phyloP scores from a whole-genome alignment of 257 asterid species.

The Paulownia fortunei region DNA sequence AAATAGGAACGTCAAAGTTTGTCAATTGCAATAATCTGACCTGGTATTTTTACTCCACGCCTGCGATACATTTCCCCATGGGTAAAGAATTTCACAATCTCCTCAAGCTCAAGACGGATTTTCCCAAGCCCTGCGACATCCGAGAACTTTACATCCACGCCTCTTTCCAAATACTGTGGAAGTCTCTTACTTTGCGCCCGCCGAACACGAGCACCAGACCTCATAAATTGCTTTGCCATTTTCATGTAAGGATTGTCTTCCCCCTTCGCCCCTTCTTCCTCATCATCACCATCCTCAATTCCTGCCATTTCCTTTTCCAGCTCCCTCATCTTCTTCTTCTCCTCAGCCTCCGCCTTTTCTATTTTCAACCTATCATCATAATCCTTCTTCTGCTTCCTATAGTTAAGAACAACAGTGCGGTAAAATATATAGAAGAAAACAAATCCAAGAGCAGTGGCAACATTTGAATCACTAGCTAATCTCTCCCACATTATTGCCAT shows the following conservation, averaged over 20 bases:
- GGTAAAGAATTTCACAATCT: slow-evolving; percentile 96
- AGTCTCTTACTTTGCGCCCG: slow-evolving; percentile 66
- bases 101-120: slow-evolving; percentile 96
- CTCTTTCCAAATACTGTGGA: slow-evolving; percentile 89
- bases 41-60: slow-evolving; percentile 97
- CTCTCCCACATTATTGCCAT: slow-evolving; percentile 70
- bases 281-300: slow-evolving; percentile 63
- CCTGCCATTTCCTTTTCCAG: slow-evolving; percentile 82
- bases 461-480: slow-evolving; percentile 74
- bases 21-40: slow-evolving; percentile 46
- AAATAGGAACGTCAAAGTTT: slow-evolving; percentile 14
- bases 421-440: slow-evolving; percentile 85
- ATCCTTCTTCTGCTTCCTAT: slow-evolving; percentile 87
- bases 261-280: slow-evolving; percentile 65
- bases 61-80: slow-evolving; percentile 96
- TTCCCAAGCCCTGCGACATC: slow-evolving; percentile 99
- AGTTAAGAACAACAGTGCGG: slow-evolving; percentile 76
- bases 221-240: slow-evolving; percentile 87
- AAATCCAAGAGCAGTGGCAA: slow-evolving; percentile 71
- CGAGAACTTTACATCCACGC: slow-evolving; percentile 83
- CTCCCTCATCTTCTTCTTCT: slow-evolving; percentile 84
- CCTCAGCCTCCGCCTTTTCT: slow-evolving; percentile 93
- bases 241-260: slow-evolving; percentile 78
- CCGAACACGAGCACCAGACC: slow-evolving; percentile 93
- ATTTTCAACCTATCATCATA: slow-evolving; percentile 94